Conservation (phyloP, 1,284 basidiomycete genomes). For the Ganoderma sinense region DNA sequence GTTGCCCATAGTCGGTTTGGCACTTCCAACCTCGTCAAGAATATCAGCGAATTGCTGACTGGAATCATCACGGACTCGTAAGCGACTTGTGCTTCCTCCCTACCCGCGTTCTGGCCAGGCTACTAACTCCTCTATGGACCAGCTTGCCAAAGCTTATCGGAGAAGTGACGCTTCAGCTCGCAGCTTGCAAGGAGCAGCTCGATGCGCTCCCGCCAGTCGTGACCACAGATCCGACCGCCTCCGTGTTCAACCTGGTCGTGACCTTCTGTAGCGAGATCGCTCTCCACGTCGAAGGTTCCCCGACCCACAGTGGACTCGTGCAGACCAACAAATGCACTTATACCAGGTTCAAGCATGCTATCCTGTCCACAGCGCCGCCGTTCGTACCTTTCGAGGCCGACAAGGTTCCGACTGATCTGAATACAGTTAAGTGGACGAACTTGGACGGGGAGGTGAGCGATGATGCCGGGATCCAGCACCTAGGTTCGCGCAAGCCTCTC, state of each 20-base stretch:
- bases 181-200: slow-evolving; percentile 45
- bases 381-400: slow-evolving; percentile 39
- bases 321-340: slow-evolving; percentile 17
- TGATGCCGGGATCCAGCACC: background rate
- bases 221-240: slow-evolving; percentile 50
- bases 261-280: slow-evolving; percentile 50
- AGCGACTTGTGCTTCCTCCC: background rate
- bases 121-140: slow-evolving; percentile 38
- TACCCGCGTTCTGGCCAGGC: background rate
- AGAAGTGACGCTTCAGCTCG: slow-evolving; percentile 48
- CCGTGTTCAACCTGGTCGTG: slow-evolving; percentile 54
- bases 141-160: slow-evolving; percentile 47
- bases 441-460: slow-evolving; percentile 32
- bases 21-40: slow-evolving; percentile 58
- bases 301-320: slow-evolving; percentile 16
- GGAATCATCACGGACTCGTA: slow-evolving; percentile 28
- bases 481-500: slow-evolving; percentile 9
- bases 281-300: slow-evolving; percentile 45
- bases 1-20: slow-evolving; percentile 59
- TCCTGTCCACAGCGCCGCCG: slow-evolving; percentile 44
- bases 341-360: slow-evolving; percentile 13
- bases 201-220: slow-evolving; percentile 49
- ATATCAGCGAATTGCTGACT: slow-evolving; percentile 61
- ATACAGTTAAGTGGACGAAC: slow-evolving; percentile 32
- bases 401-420: slow-evolving; percentile 22